Base-by-base conservation (phyloP, 1,284 basidiomycete genomes). In the Meira nashicola region DNA sequence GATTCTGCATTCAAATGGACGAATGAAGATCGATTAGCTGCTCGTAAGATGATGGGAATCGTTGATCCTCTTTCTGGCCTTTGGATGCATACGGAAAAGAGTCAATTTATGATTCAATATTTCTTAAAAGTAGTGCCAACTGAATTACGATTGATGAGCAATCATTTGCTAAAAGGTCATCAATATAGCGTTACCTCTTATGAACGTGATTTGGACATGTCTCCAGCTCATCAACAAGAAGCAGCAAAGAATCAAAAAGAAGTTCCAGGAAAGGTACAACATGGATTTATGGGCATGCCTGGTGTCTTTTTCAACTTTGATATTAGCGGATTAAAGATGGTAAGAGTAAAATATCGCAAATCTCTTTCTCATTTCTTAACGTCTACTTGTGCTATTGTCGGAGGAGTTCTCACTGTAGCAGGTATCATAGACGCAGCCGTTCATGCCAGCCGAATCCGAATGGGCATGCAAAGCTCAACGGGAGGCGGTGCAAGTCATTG, bases 281-380 rank as follows among this genome's bases (percentile, higher is more conserved):
- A 97, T 77, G 88, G 89, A 56, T 83, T 86, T 59, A 81, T 82
- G 46, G 93, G 93, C 25, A 76, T 81, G 0, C 80, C 80, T 0
- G 80, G 76, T 40, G 59, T 78, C 33, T 75, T 66, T 12, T 50
- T 63, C 85, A 96, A 93, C 60, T 78, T 76, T 64, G 95, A 99
- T 78, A 97, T 98, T 52, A 70, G 68, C 38, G 68, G 74, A 12
- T 66, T 78, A 54, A 71, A 72, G 54, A 70, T 69, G 39, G 66
- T 76, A 14, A 68, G 72, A 49, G 59, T 60, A 1, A 70, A 78
- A 53, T 87, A 84, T 41, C 85, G 92, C 59, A 91, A 95, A 80
- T 90, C 90, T 0, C 93, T 98, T 77, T 92, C 93, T 6, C 95
- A 97, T 80, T 97, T 98, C 83, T 80, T 97, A 41, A 94, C 93